phyloP scores from a whole-genome alignment of 2,329 filamentous ascomycete species.

The Penicillium aurantiogriseum region DNA sequence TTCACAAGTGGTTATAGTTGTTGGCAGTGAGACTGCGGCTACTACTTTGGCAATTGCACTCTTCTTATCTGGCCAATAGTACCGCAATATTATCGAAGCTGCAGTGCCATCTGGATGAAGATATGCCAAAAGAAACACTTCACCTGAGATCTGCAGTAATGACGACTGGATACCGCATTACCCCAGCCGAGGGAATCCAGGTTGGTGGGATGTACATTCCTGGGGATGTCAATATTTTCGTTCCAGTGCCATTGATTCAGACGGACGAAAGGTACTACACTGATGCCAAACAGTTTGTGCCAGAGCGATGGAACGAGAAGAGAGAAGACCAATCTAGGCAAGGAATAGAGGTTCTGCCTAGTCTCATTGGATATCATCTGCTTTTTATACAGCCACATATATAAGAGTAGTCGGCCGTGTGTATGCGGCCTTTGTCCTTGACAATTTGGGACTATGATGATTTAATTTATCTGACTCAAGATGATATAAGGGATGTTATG shows the following conservation, averaged over 20 bases:
- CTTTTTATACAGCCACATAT: background rate
- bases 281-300: constrained; percentile 28
- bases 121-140: constrained; percentile 19
- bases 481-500: background rate
- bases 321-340: background rate
- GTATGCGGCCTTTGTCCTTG: background rate
- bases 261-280: constrained; percentile 23
- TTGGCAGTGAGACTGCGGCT: constrained; percentile 12
- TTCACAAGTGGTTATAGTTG: constrained; percentile 8
- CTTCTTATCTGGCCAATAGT: constrained; percentile 7
- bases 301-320: constrained; percentile 31
- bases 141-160: constrained; percentile 37
- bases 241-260: constrained; percentile 27
- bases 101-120: constrained; percentile 5
- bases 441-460: background rate
- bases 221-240: constrained; percentile 17
- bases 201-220: constrained; percentile 17
- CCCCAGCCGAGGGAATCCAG: constrained; percentile 27
- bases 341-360: no score
- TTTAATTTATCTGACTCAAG: background rate
- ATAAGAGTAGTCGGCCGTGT: background rate
- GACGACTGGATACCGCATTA: constrained; percentile 33
- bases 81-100: background rate
- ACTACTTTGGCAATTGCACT: constrained; percentile 6
- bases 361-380: background rate